These are phyloP conservation scores for Bocquillonia castaneifolia DNA, from an alignment of 441 rosid species.

Conservation along the genomic window DNA sequence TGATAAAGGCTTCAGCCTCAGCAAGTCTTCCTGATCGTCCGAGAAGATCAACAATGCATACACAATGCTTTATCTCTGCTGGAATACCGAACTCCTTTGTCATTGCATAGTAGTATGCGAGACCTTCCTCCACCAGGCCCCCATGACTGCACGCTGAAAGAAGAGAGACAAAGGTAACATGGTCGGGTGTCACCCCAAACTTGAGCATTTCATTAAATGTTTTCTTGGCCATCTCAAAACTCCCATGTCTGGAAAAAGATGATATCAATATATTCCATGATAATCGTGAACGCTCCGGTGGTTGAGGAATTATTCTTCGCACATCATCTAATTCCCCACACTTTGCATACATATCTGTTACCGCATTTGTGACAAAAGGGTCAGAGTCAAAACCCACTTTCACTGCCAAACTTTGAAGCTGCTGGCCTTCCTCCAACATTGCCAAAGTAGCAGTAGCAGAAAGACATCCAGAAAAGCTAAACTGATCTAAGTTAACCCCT, in stretches of 20 bases:
- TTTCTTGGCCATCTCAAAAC: constrained; percentile 53
- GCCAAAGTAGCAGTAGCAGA: constrained; percentile 76
- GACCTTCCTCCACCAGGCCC: constrained; percentile 80
- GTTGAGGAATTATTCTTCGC: constrained; percentile 48
- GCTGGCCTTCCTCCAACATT: constrained; percentile 78
- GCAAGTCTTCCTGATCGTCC: constrained; percentile 76
- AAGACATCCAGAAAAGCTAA: constrained; percentile 69
- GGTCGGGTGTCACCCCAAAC: constrained; percentile 60
- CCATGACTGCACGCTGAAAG: constrained; percentile 88
- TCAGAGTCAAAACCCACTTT: constrained; percentile 62
- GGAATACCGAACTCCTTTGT: constrained; percentile 49
- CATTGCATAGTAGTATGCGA: constrained; percentile 57
- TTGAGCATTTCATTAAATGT: constrained; percentile 69
- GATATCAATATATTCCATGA: constrained; percentile 83
- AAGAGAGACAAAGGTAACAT: constrained; percentile 79
- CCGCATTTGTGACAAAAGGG: constrained; percentile 53
- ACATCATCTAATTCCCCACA: constrained; percentile 73
- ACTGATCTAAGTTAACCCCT: constrained; percentile 61
- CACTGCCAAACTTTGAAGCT: constrained; percentile 56
- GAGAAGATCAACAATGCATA: constrained; percentile 85
- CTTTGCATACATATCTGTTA: constrained; percentile 86
- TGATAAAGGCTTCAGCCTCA: constrained; percentile 62
- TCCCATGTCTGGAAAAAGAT: constrained; percentile 74
- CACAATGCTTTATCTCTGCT: constrained; percentile 64
- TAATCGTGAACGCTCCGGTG: constrained; percentile 39